Evolutionary conservation across 306 rosid species (phyloP).

Genomic region (Cyclanthera cordifolia): DNA sequence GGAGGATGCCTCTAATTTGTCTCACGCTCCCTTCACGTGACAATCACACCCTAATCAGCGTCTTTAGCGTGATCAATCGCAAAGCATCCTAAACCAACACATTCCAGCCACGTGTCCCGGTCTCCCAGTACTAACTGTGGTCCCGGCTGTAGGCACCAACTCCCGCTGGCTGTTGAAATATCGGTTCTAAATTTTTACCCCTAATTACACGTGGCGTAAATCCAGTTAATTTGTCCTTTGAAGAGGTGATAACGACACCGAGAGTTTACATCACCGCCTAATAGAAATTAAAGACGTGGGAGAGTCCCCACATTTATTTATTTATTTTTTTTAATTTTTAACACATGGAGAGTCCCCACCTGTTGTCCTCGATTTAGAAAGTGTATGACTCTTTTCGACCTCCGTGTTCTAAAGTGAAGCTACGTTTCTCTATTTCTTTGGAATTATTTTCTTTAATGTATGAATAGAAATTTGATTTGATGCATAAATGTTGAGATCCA

Average conservation of each 20-base stretch:
- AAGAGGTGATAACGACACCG: background rate
- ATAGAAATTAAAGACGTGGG: background rate
- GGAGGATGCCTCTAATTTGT: background rate
- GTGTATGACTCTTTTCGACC: too few species aligned
- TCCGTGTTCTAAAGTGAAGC: background rate
- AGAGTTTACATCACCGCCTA: background rate
- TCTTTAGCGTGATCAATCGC: background rate
- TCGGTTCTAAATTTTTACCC: background rate
- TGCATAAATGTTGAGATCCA: background rate
- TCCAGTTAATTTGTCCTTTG: background rate
- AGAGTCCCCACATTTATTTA: background rate
- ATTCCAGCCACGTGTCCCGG: constrained; percentile 2
- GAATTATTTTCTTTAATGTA: background rate
- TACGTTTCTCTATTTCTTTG: background rate
- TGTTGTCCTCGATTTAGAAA: background rate
- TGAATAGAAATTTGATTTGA: background rate
- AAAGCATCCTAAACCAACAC: background rate
- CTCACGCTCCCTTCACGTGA: background rate
- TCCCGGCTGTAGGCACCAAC: background rate
- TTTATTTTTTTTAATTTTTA: too few species aligned
- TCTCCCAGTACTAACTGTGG: background rate
- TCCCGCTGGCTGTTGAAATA: background rate
- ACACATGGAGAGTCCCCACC: background rate
- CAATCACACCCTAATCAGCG: background rate
- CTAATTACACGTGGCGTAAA: background rate